Conservation (phyloP, 1,139 yeast species). For the Debaryomyces sp. region DNA sequence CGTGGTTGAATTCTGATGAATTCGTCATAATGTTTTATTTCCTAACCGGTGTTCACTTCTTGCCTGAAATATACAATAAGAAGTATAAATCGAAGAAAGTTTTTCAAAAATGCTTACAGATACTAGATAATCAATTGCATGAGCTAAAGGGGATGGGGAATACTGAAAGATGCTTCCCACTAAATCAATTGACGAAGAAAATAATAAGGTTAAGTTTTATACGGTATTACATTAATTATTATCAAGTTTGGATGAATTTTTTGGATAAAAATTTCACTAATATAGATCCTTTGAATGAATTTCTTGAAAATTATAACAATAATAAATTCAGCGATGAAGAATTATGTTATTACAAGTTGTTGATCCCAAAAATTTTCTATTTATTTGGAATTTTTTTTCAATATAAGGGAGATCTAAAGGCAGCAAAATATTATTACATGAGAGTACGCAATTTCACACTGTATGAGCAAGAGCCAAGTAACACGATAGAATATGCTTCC, state of each 20-base stretch:
- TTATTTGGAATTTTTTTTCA: constrained; percentile 43
- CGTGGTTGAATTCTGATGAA: constrained; percentile 48
- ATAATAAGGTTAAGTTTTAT: constrained; percentile 26
- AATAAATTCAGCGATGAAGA: constrained; percentile 36
- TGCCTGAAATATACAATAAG: constrained; percentile 35
- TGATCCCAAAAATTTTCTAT: constrained; percentile 39
- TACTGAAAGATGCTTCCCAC: constrained; percentile 18
- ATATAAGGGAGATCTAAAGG: constrained; percentile 32
- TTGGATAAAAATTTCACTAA: constrained; percentile 28
- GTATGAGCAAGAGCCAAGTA: background rate
- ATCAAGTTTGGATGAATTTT: constrained; percentile 37
- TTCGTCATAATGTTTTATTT: constrained; percentile 43
- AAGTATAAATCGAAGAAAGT: constrained; percentile 34
- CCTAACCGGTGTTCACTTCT: constrained; percentile 39
- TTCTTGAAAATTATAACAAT: constrained; percentile 34
- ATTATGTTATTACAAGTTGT: constrained; percentile 28
- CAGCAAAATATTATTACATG: constrained; percentile 40
- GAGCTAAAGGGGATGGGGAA: constrained; percentile 17
- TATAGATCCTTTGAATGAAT: constrained; percentile 30
- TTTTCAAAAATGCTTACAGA: constrained; percentile 36
- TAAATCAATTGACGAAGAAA: constrained; percentile 21
- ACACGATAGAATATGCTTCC: constrained; percentile 6
- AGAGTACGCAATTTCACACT: constrained; percentile 27
- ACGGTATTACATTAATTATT: constrained; percentile 29
- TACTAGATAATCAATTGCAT: constrained; percentile 29